Evolutionary conservation across 176 grass and related monocot genomes (phyloP).

Genomic region (Rhynchospora breviuscula): DNA sequence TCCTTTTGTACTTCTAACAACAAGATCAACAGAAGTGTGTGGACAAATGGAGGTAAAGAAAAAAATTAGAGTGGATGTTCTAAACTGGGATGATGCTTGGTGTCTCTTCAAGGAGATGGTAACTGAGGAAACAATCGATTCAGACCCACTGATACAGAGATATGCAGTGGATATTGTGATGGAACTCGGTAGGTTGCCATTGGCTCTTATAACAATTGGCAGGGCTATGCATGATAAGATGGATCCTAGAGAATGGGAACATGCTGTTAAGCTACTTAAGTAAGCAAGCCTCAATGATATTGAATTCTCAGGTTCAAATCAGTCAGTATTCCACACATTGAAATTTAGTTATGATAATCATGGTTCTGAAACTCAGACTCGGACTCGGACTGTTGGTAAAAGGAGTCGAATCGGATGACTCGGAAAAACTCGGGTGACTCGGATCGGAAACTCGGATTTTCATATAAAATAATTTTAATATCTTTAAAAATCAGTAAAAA

Average conservation of each 20-base stretch:
- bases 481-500: too few species aligned
- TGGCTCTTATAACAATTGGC: conserved; percentile 10
- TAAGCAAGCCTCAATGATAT: too few species aligned
- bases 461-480: too few species aligned
- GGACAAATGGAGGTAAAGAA: conserved; percentile 7
- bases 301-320: neutral
- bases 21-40: neutral
- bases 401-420: too few species aligned
- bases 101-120: too few species aligned
- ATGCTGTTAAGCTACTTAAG: neutral
- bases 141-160: neutral
- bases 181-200: conserved; percentile 17
- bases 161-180: neutral
- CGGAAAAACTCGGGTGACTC: too few species aligned
- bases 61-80: neutral
- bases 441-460: too few species aligned
- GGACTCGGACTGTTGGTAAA: too few species aligned
- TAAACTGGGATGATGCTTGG: too few species aligned
- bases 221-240: neutral
- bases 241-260: neutral
- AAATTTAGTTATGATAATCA: conserved; percentile 18
- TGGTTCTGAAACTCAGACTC: too few species aligned
- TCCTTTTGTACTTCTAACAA: too few species aligned
- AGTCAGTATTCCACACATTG: neutral
- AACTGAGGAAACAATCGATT: too few species aligned